Conservation (phyloP, 495 filamentous ascomycete species). For the Daldinia loculata region DNA sequence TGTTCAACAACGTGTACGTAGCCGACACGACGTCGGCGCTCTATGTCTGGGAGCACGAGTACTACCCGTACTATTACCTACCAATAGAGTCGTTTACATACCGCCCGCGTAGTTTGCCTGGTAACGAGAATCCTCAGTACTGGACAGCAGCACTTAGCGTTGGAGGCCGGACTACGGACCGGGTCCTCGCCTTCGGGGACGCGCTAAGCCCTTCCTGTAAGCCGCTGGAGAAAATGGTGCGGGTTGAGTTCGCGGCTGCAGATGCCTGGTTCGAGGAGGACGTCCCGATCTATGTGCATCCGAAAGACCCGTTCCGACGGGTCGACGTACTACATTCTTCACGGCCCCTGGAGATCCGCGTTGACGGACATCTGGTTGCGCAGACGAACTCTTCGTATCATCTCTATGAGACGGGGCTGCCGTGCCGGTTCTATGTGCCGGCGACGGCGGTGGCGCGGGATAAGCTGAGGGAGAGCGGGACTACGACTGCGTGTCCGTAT, state of each 20-base stretch:
- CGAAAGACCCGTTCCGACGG: constrained; percentile 27
- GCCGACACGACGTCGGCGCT: constrained; percentile 47
- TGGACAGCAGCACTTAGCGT: constrained; percentile 6
- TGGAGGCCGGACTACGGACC: constrained; percentile 15
- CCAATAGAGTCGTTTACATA: constrained; percentile 10
- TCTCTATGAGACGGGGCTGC: constrained; percentile 61
- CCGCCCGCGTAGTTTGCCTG: not conserved
- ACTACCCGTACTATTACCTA: constrained; percentile 46
- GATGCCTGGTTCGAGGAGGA: constrained; percentile 70
- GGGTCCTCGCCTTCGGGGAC: constrained; percentile 31
- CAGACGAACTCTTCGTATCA: constrained; percentile 48
- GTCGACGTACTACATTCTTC: constrained; percentile 20
- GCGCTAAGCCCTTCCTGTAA: not conserved
- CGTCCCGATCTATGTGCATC: constrained; percentile 60
- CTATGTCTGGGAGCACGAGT: constrained; percentile 51
- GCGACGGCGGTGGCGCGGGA: constrained; percentile 51
- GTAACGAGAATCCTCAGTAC: not conserved
- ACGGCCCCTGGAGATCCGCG: constrained; percentile 19
- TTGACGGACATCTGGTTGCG: constrained; percentile 48
- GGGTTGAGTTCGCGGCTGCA: constrained; percentile 35
- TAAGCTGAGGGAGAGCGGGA: constrained; percentile 51
- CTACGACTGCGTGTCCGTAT: constrained; percentile 62
- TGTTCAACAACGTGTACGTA: constrained; percentile 42
- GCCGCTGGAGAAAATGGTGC: constrained; percentile 21
- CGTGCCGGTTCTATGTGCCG: constrained; percentile 62